phyloP scores from a whole-genome alignment of 2,329 filamentous ascomycete species.

The Diplodia corticola region DNA sequence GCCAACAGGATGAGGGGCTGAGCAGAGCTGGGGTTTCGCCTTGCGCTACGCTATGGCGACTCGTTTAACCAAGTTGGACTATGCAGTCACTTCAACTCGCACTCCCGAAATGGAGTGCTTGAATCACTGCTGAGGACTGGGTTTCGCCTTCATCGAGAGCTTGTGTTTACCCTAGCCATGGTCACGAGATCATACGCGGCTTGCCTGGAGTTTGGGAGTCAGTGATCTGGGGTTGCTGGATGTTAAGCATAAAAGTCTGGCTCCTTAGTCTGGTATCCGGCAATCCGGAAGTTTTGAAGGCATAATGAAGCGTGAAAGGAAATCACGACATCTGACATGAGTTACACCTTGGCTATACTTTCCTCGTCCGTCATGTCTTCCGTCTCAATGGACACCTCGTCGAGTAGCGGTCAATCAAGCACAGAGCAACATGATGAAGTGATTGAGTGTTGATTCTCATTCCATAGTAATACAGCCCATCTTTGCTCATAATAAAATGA shows the following conservation, averaged over 20 bases:
- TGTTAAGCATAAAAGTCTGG: too few species aligned
- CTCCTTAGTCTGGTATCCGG: too few species aligned
- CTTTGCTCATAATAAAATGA: not conserved
- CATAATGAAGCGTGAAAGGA: too few species aligned
- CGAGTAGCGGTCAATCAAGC: too few species aligned
- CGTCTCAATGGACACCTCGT: too few species aligned
- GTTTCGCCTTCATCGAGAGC: not conserved
- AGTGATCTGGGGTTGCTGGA: too few species aligned
- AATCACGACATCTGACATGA: too few species aligned
- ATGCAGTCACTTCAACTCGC: not conserved
- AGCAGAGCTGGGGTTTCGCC: not conserved
- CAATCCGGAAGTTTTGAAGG: not conserved
- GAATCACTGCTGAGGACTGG: not conserved
- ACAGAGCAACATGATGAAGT: not conserved
- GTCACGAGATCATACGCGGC: not conserved
- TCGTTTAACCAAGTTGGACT: not conserved
- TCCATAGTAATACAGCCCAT: not conserved
- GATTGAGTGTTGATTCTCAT: constrained; percentile 5
- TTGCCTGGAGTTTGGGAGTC: too few species aligned
- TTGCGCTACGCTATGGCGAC: not conserved
- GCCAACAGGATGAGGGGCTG: constrained; percentile 63
- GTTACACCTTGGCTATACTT: not conserved
- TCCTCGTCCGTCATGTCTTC: too few species aligned
- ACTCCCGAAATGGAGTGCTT: not conserved
- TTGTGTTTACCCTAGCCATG: not conserved